Evolutionary conservation across 2,329 filamentous ascomycete species (phyloP), one percentile per base, ranked within the genome.

Genomic region (Colletotrichum simmondsii): DNA sequence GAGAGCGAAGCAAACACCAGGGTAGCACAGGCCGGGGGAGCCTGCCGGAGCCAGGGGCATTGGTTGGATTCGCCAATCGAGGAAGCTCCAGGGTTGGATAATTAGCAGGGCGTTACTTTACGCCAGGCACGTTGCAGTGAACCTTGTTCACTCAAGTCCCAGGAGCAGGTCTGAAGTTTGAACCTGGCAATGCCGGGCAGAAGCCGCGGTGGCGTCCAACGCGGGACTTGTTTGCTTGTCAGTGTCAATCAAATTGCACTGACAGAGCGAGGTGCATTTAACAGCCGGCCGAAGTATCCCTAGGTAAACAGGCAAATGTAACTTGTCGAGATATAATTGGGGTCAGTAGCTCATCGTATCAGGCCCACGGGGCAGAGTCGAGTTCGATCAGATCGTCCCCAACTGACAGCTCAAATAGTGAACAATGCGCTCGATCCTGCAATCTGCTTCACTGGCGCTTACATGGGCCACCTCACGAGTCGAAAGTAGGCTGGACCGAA

Each of bases 11-110:
- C 42, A 26, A 54, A 26, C 28, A 26, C 61, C 16, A 37, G 66
- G 71, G 49, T 65, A 28, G 56, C 61, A 65, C 49, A 61, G 54
- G 56, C 61, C 35, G 14, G 42, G 49, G 52, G 54, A 61, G 61
- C 26, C 54, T 42, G 52, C 69, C 53, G 65, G 58, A 19, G 65
- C 7, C 62, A 42, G 62, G 62, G 62, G 42, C 16, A 28, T n/a
- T 49, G 66, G 16, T 5, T 53, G 42, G 28, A 49, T 56, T 72
- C 60, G 65, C 65, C 60, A 65, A 70, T 72, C 70, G 57, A 26
- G n/a, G 65, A 57, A 30, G 58, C 32, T 16, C 52, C 14, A 19
- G 22, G 26, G 37, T 35, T 11, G n/a, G n/a, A 54, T 24, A 35
- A 35, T 35, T 35, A 19, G 24, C 42, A 37, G n/a, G n/a, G 26